Evolutionary conservation across 176 grass and related monocot genomes (phyloP).

Genomic region (Saccharum spontaneum): DNA sequence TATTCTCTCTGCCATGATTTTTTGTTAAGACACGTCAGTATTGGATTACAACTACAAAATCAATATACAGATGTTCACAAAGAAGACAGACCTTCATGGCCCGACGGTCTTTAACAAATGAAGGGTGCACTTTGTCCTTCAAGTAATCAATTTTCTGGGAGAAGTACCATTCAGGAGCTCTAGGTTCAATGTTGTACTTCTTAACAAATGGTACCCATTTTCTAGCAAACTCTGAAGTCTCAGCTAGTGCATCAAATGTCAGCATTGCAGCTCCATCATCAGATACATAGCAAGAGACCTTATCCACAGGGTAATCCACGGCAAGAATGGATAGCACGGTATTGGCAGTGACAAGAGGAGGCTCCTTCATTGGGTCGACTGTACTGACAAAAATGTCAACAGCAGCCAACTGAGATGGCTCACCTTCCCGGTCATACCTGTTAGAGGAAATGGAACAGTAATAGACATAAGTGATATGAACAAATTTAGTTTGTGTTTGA

Average conservation of each 20-base stretch:
- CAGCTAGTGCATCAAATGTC: conserved; percentile 86
- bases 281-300: conserved; percentile 99
- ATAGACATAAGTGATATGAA: conserved; percentile 30
- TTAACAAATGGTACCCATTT: conserved; percentile 99
- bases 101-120: conserved; percentile 97
- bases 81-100: conserved; percentile 89
- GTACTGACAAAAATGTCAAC: conserved; percentile 99
- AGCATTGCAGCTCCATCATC: conserved; percentile 99
- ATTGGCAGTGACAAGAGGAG: conserved; percentile 97
- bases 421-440: conserved; percentile 98
- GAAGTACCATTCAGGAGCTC: conserved; percentile 98
- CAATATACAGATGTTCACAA: conserved; percentile 6
- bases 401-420: conserved; percentile 95
- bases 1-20: conserved; percentile 77
- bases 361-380: conserved; percentile 97
- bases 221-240: conserved; percentile 99
- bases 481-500: conserved; percentile 4
- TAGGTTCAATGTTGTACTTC: conserved; percentile 95
- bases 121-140: conserved; percentile 98
- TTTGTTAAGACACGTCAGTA: conserved; percentile 4
- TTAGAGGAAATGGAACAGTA: conserved; percentile 31
- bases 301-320: conserved; percentile 97
- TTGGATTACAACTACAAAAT: conserved; percentile 18
- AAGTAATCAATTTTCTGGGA: conserved; percentile 98
- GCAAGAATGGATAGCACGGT: conserved; percentile 97